Percentiles rank a stretch among this genome's conserved stretches.
These are phyloP conservation scores for Guillardia theta DNA, from an alignment of 78 protist genomes.

Conservation along the genomic window DNA sequence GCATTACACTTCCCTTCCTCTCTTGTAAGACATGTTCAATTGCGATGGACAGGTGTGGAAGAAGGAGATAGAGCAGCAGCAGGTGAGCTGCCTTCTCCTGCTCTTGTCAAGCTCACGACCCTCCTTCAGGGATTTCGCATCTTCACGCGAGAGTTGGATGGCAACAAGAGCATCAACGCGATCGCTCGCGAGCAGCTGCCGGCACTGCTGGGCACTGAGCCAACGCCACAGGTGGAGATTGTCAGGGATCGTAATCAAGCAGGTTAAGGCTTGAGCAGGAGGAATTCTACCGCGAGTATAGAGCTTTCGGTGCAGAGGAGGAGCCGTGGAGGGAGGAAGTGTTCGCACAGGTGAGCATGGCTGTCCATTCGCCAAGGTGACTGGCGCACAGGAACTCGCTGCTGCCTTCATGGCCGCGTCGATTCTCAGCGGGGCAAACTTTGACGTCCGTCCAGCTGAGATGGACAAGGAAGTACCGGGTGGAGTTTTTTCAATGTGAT, in stretches of 20 bases:
- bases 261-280: not conserved
- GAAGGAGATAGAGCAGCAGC: slow-evolving; percentile 38
- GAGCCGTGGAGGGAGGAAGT: slow-evolving; percentile 44
- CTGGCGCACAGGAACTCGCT: slow-evolving; percentile 25
- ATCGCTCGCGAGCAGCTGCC: slow-evolving; percentile 25
- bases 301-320: slow-evolving; percentile 22
- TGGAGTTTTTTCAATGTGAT: not conserved
- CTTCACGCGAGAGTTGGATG: not conserved
- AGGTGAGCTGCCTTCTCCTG: not conserved
- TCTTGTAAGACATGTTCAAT: not conserved
- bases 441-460: slow-evolving; percentile 23
- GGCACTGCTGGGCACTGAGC: not conserved
- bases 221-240: not conserved
- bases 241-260: no score
- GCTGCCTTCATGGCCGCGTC: slow-evolving; percentile 36
- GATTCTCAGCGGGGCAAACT: not conserved
- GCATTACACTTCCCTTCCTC: no score
- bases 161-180: slow-evolving; percentile 25
- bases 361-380: no score
- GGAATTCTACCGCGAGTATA: slow-evolving; percentile 28
- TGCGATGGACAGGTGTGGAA: not conserved
- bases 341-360: not conserved
- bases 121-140: not conserved
- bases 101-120: not conserved
- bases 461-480: slow-evolving; percentile 37